Evolutionary conservation across 176 grass and related monocot genomes (phyloP).

Genomic region (Miscanthus lutarioriparius): DNA sequence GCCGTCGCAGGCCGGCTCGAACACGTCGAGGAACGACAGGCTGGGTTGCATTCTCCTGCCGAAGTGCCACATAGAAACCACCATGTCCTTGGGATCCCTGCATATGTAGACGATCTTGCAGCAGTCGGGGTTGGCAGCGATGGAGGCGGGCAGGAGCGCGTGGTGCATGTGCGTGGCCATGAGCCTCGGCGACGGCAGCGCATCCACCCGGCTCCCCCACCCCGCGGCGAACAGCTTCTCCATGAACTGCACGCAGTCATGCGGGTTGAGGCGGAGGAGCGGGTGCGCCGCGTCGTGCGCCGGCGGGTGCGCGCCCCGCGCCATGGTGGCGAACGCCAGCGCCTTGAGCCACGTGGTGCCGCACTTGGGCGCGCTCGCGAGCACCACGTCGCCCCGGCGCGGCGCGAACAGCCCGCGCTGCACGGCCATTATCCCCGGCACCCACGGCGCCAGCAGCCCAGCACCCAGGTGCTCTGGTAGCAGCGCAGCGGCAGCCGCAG

Average conservation of each 20-base stretch:
- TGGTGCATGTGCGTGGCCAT: not conserved
- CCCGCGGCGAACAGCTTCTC: not conserved
- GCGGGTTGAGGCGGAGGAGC: not conserved
- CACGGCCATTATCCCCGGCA: not conserved
- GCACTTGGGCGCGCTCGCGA: constrained; percentile 40
- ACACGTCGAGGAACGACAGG: not conserved
- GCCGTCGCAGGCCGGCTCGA: not conserved
- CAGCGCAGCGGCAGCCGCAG: too few relatives aligned
- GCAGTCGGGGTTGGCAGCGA: not conserved
- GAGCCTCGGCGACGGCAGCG: not conserved
- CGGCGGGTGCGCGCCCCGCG: not conserved
- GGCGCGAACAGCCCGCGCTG: not conserved
- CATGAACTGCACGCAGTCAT: not conserved
- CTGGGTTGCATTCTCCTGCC: not conserved
- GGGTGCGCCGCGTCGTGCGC: not conserved
- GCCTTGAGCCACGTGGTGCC: constrained; percentile 45
- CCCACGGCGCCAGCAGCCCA: not conserved
- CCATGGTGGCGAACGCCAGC: not conserved
- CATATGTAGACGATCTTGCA: not conserved
- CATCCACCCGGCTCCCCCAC: not conserved
- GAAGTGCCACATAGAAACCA: constrained; percentile 22
- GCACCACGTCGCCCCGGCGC: constrained; percentile 35
- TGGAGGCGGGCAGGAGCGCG: not conserved
- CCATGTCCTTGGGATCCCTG: constrained; percentile 22
- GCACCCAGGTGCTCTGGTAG: constrained; percentile 15